Evolutionary conservation across 225 moss, liverwort and hornwort genomes (phyloP).

Genomic region (Polytrichum commune): DNA sequence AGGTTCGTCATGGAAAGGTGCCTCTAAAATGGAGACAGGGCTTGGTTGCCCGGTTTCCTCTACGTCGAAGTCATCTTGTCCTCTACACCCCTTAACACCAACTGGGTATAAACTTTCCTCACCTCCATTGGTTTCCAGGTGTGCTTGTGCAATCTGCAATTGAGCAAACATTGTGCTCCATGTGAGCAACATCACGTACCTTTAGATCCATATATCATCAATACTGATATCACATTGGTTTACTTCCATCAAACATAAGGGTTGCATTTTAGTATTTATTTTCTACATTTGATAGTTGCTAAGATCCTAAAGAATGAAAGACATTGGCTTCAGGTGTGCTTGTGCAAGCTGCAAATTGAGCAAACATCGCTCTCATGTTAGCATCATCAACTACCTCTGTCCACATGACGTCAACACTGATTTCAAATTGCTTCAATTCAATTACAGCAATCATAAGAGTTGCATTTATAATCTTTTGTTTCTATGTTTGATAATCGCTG

Average conservation of each 20-base stretch:
- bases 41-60: constrained; percentile 52
- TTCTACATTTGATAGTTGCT: too few relatives aligned
- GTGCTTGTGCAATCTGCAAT: constrained; percentile 1
- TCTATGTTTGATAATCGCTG: too few relatives aligned
- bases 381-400: too few relatives aligned
- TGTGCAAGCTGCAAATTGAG: constrained; percentile 1
- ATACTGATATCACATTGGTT: too few relatives aligned
- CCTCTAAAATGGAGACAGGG: constrained; percentile 48
- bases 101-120: constrained; percentile 13
- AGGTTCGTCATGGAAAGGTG: constrained; percentile 52
- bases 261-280: too few relatives aligned
- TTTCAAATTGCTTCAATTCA: neutral
- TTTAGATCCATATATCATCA: too few relatives aligned
- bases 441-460: neutral
- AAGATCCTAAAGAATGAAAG: too few relatives aligned
- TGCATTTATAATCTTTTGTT: too few relatives aligned
- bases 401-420: too few relatives aligned
- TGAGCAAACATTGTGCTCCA: too few relatives aligned
- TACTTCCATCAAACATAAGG: neutral
- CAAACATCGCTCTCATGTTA: too few relatives aligned
- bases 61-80: constrained; percentile 20
- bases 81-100: constrained; percentile 12
- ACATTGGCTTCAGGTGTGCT: neutral
- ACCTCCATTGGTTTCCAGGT: neutral
- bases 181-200: too few relatives aligned